Evolutionary conservation across 257 asterid genomes (phyloP), one percentile per base, ranked within the genome.

Genomic region (Primulina tabacum): DNA sequence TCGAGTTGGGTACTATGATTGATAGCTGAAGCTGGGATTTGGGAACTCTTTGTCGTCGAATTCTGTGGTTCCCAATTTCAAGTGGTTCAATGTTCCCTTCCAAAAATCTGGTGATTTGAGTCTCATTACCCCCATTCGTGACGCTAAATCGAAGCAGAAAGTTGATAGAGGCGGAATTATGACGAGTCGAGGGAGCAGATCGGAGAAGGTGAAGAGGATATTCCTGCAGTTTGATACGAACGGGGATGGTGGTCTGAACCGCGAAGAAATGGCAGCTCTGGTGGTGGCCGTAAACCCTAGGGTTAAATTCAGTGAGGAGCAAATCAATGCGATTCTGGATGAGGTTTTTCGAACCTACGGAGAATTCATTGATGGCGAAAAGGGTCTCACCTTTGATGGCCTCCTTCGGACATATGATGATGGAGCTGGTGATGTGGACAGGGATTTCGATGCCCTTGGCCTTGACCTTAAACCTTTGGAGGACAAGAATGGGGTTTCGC

Each of bases 361-460:
- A 3, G 97, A 89, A 24, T 94, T 91, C 78, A 89, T 91, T 65
- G 90, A 94, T 68, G 85, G 87, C 14, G 96, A 88, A 16, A 89
- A 80, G 78, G 99, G 97, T 9, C 92, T 94, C 64, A 86, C 96
- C 4, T 88, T 81, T 10, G 97, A 88, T 56, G 99, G 99, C 76
- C 90, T 91, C 6, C 83, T 94, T 18, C 96, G 99, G 2, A 94
- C 97, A 7, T 94, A 94, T 35, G 99, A 94, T 76, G 99, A 94
- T 65, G 97, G 97, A 4, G 99, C 99, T 4, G 99, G 97, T 2
- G 99, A 94, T 47, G 97, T 94, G 34, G 99, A 94, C 82, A 87
- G 97, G 10, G 97, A 94, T 70, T 94, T 94, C 30, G 97, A 94
- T 24, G 96, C 99, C 6, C 88, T 94, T 0, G 97, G 96, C n/a